These are phyloP conservation scores for Emydomyces testavorans DNA, from an alignment of 2,329 filamentous ascomycete genomes.

Conservation along the genomic window DNA sequence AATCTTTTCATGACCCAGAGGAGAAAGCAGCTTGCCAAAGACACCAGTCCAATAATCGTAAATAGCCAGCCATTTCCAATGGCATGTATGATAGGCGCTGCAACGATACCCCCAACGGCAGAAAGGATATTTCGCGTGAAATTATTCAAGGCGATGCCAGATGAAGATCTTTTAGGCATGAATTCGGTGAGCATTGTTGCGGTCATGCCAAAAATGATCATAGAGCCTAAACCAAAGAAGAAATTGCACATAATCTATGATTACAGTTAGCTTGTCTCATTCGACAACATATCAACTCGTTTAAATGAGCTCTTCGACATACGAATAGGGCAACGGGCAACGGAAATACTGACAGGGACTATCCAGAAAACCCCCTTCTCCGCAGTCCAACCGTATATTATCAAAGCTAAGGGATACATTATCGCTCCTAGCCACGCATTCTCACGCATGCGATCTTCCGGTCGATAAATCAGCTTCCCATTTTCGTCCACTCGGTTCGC, in stretches of 20 bases:
- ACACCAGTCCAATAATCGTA: conserved; percentile 48
- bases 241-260: conserved; percentile 51
- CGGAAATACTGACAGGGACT: conserved; percentile 40
- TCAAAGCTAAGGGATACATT: conserved; percentile 56
- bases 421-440: conserved; percentile 67
- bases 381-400: conserved; percentile 68
- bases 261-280: conserved; percentile 8
- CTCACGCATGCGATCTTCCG: conserved; percentile 72
- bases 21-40: conserved; percentile 47
- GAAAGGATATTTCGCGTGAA: conserved; percentile 68
- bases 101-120: conserved; percentile 58
- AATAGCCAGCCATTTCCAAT: conserved; percentile 70
- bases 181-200: conserved; percentile 83
- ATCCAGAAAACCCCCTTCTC: conserved; percentile 53
- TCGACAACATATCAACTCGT: not conserved
- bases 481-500: conserved; percentile 56
- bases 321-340: not conserved
- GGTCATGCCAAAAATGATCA: conserved; percentile 63
- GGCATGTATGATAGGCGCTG: conserved; percentile 56
- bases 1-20: conserved; percentile 52
- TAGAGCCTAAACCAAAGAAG: conserved; percentile 63
- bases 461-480: conserved; percentile 55
- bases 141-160: conserved; percentile 70
- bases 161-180: conserved; percentile 58
- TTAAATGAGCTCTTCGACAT: conserved; percentile 22